Base-by-base conservation (phyloP, 345 rosid species). In the Eucalyptus sp. region DNA sequence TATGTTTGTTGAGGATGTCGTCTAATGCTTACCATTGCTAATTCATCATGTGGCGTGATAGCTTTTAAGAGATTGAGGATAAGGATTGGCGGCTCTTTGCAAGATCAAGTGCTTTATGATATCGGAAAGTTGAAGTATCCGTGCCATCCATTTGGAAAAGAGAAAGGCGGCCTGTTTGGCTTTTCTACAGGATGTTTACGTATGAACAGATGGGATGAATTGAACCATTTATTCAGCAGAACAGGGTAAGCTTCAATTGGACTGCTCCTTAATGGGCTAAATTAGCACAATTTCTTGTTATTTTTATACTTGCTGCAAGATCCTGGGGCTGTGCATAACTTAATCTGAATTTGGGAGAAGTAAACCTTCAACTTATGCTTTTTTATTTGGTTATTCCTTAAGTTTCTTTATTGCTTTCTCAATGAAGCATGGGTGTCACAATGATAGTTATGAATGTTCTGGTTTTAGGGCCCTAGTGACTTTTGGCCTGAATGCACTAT, bases 71-170 rank as follows among this genome's bases (percentile, higher is more conserved):
- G 91, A 68, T 92, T 98, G 94, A 96, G 99, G 94, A 94, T 98
- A 93, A 93, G 99, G 90, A 90, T 97, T 86, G 99, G 99, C 31
- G 99, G 99, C 79, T 97, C 99, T 85, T 93, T 97, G 92, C 99
- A 98, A 96, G 99, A 98, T 90, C 99, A 91, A 94, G 98, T 98
- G 27, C 79, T 91, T 51, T 98, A 98, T 84, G 95, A 95, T 88
- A 93, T 96, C 17, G 99, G 96, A 88, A 90, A 90, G 86, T 91
- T 94, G 89, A 92, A 91, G 90, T 89, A 92, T 93, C 98, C 97
- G 33, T 98, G 99, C 91, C 95, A 93, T 91, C 98, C 96, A 60
- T 98, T 98, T 83, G 18, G 90, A 88, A 94, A 92, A 90, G 94
- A 91, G 92, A 93, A 92, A 89, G 91, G 81, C 87, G 97, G 96